A percentile compares a stretch with the other conserved stretches of the same genome.
Conservation (phyloP, 78 protist genomes). For the Dictyostelium discoideum region dicty_2.7 NC_007088.5:1119501-1120000, state of each 20-base stretch:
- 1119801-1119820: not conserved
- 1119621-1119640: not conserved
- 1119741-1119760: not conserved
- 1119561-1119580: not conserved
- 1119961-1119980: not conserved
- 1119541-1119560: not conserved
- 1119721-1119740: not conserved
- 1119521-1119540: too few species aligned
- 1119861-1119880: not conserved
- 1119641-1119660: not conserved
- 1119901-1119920: not conserved
- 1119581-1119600: not conserved
- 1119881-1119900: too few species aligned
- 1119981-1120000: not conserved
- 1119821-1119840: too few species aligned
- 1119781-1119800: not conserved
- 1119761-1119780: not conserved
- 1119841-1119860: not conserved
- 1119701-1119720: not conserved
- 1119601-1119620: too few species aligned
- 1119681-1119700: not conserved
- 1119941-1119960: not conserved
- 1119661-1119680: not conserved
- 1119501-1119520: too few species aligned
- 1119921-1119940: not conserved